Evolutionary conservation across 306 rosid genomes (phyloP).

Genomic region (Castanospermum australe): DNA sequence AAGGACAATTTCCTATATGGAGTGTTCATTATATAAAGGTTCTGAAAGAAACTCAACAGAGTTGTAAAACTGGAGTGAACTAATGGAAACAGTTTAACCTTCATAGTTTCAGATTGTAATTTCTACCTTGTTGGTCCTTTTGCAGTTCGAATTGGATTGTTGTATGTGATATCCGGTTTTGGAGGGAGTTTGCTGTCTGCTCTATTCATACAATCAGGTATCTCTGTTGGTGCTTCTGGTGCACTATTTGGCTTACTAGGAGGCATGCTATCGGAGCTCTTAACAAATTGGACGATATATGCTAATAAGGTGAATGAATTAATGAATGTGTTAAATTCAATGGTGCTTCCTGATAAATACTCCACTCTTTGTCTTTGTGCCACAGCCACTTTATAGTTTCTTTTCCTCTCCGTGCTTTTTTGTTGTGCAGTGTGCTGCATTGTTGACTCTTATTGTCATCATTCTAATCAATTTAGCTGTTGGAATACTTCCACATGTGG

Average conservation of each 20-base stretch:
- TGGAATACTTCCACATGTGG: conserved; percentile 60
- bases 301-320: conserved; percentile 46
- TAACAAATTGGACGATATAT: conserved; percentile 62
- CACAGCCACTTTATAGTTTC: conserved; percentile 11
- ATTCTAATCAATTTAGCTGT: conserved; percentile 47
- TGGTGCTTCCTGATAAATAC: neutral
- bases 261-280: conserved; percentile 63
- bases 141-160: conserved; percentile 52
- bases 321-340: neutral
- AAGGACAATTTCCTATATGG: neutral
- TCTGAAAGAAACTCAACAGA: neutral
- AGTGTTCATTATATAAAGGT: neutral
- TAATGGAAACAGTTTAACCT: neutral
- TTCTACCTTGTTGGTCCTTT: conserved; percentile 1
- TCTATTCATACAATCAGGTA: conserved; percentile 42
- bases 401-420: neutral
- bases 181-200: conserved; percentile 62
- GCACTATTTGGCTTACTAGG: conserved; percentile 66
- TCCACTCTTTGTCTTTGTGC: neutral
- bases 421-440: conserved; percentile 44
- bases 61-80: neutral
- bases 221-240: conserved; percentile 68
- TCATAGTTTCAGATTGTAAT: conserved; percentile 1
- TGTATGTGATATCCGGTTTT: conserved; percentile 54
- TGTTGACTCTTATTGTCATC: conserved; percentile 46